phyloP scores from a whole-genome alignment of 2,329 filamentous ascomycete genomes.

The Neurospora crassa region DNA sequence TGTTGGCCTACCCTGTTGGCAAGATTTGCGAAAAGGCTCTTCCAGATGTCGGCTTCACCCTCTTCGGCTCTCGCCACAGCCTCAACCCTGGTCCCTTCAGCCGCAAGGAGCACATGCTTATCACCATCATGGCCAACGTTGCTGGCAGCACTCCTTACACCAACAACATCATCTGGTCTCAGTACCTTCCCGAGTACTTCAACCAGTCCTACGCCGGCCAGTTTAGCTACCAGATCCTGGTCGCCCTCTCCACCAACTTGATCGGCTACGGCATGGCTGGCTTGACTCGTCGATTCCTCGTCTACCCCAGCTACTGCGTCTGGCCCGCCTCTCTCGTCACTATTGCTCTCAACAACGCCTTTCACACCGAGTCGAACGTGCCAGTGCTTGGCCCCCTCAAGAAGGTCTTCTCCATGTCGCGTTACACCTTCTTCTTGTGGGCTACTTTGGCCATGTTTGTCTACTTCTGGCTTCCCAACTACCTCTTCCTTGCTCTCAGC shows the following conservation, averaged over 20 bases:
- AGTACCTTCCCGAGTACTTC: slow-evolving; percentile 37
- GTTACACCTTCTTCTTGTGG: slow-evolving; percentile 35
- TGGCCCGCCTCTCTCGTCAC: slow-evolving; percentile 41
- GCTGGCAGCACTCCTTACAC: slow-evolving; percentile 37
- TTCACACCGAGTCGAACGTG: slow-evolving; percentile 34
- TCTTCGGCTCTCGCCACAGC: slow-evolving; percentile 35
- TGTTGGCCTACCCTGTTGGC: slow-evolving; percentile 46
- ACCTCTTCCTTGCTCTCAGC: slow-evolving; percentile 35
- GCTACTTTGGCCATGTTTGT: slow-evolving; percentile 37
- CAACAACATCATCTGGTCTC: slow-evolving; percentile 37
- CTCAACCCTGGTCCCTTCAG: slow-evolving; percentile 47
- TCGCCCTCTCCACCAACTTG: slow-evolving; percentile 40
- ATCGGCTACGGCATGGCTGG: slow-evolving; percentile 48
- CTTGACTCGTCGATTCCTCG: slow-evolving; percentile 37
- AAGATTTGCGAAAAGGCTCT: slow-evolving; percentile 38
- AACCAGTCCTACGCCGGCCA: slow-evolving; percentile 37
- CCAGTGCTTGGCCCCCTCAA: slow-evolving; percentile 30
- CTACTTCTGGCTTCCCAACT: slow-evolving; percentile 43
- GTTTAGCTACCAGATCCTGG: slow-evolving; percentile 39
- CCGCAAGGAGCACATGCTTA: slow-evolving; percentile 49
- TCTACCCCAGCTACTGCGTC: slow-evolving; percentile 40
- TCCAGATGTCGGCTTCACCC: slow-evolving; percentile 38
- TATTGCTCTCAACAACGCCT: slow-evolving; percentile 36
- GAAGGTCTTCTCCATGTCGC: slow-evolving; percentile 30
- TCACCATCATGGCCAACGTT: slow-evolving; percentile 51